These are phyloP conservation scores for Plasmodium cynomolgi DNA, from an alignment of 169 alveolate genomes.

Conservation along the genomic window DNA sequence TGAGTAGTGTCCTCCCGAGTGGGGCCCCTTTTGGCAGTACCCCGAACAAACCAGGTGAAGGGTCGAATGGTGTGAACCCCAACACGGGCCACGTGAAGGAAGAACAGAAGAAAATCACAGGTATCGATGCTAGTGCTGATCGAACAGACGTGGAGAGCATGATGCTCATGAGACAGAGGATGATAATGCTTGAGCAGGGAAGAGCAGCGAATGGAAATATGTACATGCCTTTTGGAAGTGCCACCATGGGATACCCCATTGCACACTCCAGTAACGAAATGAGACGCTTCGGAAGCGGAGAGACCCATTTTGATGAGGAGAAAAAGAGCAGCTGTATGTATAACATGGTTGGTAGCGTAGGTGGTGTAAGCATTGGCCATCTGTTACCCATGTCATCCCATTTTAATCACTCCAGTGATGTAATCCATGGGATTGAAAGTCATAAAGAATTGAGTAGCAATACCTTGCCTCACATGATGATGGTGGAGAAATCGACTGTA, in stretches of 20 bases:
- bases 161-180: not conserved
- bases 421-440: not conserved
- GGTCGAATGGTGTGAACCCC: not conserved
- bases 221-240: not conserved
- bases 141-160: not conserved
- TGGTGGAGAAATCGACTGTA: not conserved
- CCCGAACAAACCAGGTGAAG: not conserved
- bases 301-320: not conserved
- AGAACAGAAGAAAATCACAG: not conserved
- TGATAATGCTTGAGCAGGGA: not conserved
- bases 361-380: not conserved
- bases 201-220: not conserved
- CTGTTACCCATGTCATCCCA: not conserved
- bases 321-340: not conserved
- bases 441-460: not conserved
- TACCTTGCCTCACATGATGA: not conserved
- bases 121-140: not conserved
- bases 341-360: not conserved
- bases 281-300: not conserved
- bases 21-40: not conserved
- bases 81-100: not conserved
- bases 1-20: not conserved
- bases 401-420: not conserved
- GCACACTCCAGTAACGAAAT: not conserved
- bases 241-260: not conserved